A percentile compares a stretch with the other conserved stretches of the same genome.
phyloP scores from a whole-genome alignment of 768 basidiomycete species.

The Aureoboletus auriporus region DNA sequence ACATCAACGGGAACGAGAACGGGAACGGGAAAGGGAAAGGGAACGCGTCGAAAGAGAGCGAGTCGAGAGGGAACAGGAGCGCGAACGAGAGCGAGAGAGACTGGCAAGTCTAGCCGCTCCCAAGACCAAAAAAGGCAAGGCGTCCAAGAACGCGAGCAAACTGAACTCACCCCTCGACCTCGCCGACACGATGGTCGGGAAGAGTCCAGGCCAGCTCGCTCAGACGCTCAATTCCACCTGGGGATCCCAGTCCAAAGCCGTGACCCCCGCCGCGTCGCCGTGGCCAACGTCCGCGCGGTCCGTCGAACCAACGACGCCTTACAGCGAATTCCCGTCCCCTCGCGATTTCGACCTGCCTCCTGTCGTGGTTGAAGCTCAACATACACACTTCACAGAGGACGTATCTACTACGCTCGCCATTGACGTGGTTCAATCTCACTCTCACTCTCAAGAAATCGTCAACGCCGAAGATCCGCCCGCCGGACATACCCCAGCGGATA shows the following conservation, averaged over 20 bases:
- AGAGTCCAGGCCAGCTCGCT: slow-evolving; percentile 36
- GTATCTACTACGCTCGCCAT: slow-evolving; percentile 5
- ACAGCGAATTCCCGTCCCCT: slow-evolving; percentile 9
- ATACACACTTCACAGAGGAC: too few relatives aligned
- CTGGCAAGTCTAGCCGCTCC: not conserved
- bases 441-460: not conserved
- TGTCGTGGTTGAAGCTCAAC: too few relatives aligned
- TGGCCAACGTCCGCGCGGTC: slow-evolving; percentile 21
- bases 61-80: not conserved
- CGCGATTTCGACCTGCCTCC: slow-evolving; percentile 5
- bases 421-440: slow-evolving; percentile 2
- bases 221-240: slow-evolving; percentile 46
- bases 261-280: slow-evolving; percentile 29
- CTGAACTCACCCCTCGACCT: slow-evolving; percentile 29
- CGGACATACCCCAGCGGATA: slow-evolving; percentile 28
- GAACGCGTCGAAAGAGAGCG: slow-evolving; percentile 8
- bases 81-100: slow-evolving; percentile 11
- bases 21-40: not conserved
- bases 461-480: slow-evolving; percentile 1
- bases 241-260: slow-evolving; percentile 35
- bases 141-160: slow-evolving; percentile 20
- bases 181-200: slow-evolving; percentile 35
- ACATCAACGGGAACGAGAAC: slow-evolving; percentile 8
- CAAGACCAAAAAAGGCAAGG: slow-evolving; percentile 17
- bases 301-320: slow-evolving; percentile 19